These are phyloP conservation scores for Azolla pinnata DNA, from an alignment of 75 land plant genomes.

Conservation along the genomic window DNA sequence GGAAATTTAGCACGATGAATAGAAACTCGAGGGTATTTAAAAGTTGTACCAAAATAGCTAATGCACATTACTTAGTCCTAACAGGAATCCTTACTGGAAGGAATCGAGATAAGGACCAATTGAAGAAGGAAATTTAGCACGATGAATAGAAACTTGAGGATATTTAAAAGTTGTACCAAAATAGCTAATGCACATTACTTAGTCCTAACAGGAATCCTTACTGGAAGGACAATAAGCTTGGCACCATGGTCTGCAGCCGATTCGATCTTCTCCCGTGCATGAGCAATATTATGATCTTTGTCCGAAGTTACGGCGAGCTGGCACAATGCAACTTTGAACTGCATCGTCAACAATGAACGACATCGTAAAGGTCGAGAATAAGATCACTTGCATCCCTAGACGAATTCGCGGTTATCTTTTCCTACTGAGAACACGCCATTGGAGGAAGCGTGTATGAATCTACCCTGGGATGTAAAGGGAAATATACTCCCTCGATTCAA, in stretches of 20 bases:
- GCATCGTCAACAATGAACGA: constrained; percentile 4
- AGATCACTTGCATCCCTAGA: not conserved
- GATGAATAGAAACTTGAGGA: too few species aligned
- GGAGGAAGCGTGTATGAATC: not conserved
- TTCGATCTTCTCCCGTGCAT: constrained; percentile 63
- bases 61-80: too few species aligned
- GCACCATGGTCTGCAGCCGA: constrained; percentile 70
- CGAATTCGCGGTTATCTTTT: not conserved
- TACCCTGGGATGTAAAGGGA: not conserved
- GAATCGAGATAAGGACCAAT: not conserved
- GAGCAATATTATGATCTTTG: constrained; percentile 69
- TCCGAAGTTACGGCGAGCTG: constrained; percentile 70
- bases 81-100: constrained; percentile 18
- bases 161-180: too few species aligned
- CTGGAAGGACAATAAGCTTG: constrained; percentile 62
- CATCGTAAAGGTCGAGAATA: too few species aligned
- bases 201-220: constrained; percentile 10
- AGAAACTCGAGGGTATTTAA: too few species aligned
- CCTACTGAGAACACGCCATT: not conserved
- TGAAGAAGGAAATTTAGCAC: too few species aligned
- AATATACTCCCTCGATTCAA: not conserved
- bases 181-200: too few species aligned
- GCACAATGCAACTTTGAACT: constrained; percentile 88
- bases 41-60: too few species aligned
- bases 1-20: too few species aligned